Base-by-base conservation (phyloP, 306 rosid genomes). In the Biancaea sappan region DNA sequence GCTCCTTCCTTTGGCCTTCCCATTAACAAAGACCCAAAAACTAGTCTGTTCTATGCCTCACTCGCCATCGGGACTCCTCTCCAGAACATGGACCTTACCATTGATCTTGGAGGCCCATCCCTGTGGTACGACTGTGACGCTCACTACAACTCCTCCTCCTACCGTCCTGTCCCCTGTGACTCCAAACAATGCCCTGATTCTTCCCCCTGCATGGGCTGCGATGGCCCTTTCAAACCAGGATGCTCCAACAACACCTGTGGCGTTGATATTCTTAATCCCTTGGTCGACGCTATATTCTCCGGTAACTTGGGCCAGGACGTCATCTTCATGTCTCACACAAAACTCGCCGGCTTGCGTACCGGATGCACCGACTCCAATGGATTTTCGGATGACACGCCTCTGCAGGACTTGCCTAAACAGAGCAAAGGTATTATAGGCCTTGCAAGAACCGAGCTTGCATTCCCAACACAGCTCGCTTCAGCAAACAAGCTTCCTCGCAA, bases 71-170 rank as follows among this genome's bases (percentile, higher is more conserved):
- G 84, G 69, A 79, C 80, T 43, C 83, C 86, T 4, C 25, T 3
- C 21, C 58, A 64, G 70, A 32, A 29, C 10, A 35, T 76, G 16
- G 11, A 73, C 8, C 66, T 75, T 13, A 60, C 38, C 11, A 64
- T 82, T 16, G 82, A 82, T 38, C 79, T 85, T 11, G 79, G 67
- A 25, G 89, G 83, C 16, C 72, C 60, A 19, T 28, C 56, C 50
- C 59, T 79, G 3, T 73, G 82, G 80, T 77, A 75, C 15, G 76
- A 70, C 2, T 79, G 84, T 51, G 14, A 63, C 69, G 24, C 10
- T 13, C 25, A 2, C 47, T 75, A 72, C 70, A 46, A 58, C 8
- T 85, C 84, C 5, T 44, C 81, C 1, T 28, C 84, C 3, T 77
- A 73, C 53, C 43, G 21, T 14, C 77, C 80, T 0, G 0, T 79